Evolutionary conservation across 2,329 filamentous ascomycete genomes (phyloP).

Genomic region (Trichoderma asperellum): DNA sequence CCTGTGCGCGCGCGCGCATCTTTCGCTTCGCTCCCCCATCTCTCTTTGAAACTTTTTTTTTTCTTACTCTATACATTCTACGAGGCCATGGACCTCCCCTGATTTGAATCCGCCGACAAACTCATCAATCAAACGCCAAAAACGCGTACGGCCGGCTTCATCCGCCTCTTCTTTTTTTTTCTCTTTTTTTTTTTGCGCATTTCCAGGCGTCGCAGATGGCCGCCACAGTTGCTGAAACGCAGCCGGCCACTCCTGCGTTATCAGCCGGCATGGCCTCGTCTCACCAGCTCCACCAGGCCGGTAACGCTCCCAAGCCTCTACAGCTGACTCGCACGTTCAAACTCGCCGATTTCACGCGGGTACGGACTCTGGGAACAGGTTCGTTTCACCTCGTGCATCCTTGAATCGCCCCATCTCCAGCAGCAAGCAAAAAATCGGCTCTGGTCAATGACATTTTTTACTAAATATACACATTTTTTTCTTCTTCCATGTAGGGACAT

Average conservation of each 20-base stretch:
- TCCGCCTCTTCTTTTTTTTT: not conserved
- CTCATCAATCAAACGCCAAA: not conserved
- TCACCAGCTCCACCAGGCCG: constrained; percentile 21
- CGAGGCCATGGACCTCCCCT: constrained; percentile 27
- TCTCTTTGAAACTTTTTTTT: not conserved
- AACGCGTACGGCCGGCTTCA: not conserved
- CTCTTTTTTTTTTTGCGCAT: not conserved
- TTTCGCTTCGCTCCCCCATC: not conserved
- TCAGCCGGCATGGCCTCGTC: constrained; percentile 23
- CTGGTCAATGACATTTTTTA: not conserved
- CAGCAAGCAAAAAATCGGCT: constrained; percentile 10
- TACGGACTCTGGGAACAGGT: constrained; percentile 80
- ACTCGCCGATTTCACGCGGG: constrained; percentile 66
- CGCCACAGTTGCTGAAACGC: constrained; percentile 31
- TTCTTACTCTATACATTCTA: not conserved
- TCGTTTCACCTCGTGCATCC: constrained; percentile 36
- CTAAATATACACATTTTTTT: not conserved
- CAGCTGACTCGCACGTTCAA: constrained; percentile 40
- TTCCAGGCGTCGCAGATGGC: constrained; percentile 28
- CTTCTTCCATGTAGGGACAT: constrained; percentile 61
- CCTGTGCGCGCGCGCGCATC: constrained; percentile 5
- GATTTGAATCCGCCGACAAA: constrained; percentile 6
- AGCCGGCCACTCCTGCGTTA: constrained; percentile 25
- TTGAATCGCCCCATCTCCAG: not conserved
- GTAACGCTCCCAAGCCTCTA: constrained; percentile 30